Evolutionary conservation across 2,329 filamentous ascomycete species (phyloP), one percentile per base, ranked within the genome.

Genomic region (Sporothrix variecibatus): DNA sequence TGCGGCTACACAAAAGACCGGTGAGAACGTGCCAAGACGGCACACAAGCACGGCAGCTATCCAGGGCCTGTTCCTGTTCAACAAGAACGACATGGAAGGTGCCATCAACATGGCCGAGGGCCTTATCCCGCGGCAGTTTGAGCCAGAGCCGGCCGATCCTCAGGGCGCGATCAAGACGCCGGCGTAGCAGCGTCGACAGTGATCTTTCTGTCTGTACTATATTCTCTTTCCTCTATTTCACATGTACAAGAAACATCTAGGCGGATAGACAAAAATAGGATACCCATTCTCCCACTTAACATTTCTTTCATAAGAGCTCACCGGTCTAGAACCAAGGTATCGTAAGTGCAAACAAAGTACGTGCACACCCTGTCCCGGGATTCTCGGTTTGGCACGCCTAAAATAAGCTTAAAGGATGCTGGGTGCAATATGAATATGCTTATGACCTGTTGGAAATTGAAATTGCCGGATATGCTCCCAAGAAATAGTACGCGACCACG

Each of bases 1-100:
- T 84, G 84, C 20, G 15, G n/a, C 1, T 23, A 43, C 28, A n/a
- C 11, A 20, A 38, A 60, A 23, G 5, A 31, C 51, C 0, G 60
- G 17, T 2, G 38, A 46, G 51, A 34, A 31, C 73, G 80, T 84
- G 2, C 86, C 83, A 4, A 82, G 84, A 56, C 85, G 85, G 65
- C 85, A 84, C 74, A 93, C 94, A 20, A 98, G 95, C 81, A 95
- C 95, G 4, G 96, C 96, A 38, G 94, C 94, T 28, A 90, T 99
- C 40, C 96, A 99, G 82, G 96, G 96, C 0, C 83, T 99, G 62
- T 99, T 99, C 82, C 82, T 98, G 81, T 97, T 97, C 82, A 97
- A 98, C 83, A 99, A 99, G 84, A 93, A 92, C 76, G 89, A 97
- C 78, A 93, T 95, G 86, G 87, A 94, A 77, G 94, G 95, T 1